phyloP scores from a whole-genome alignment of 169 alveolate genomes.

The Plasmodium vivax region DNA sequence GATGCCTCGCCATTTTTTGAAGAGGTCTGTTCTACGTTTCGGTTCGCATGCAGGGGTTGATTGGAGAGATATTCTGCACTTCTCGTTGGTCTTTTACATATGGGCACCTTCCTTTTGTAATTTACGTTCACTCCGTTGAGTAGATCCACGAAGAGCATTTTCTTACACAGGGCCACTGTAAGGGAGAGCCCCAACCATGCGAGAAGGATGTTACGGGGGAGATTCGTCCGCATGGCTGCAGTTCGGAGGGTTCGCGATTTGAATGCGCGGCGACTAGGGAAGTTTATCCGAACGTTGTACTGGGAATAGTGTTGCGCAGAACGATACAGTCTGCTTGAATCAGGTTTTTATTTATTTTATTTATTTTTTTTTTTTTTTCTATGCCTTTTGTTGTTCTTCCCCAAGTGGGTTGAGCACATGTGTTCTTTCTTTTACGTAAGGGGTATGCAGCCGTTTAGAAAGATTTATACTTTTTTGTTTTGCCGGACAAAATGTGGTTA shows the following conservation, averaged over 20 bases:
- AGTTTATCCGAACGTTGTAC: neutral
- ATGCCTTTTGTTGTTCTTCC: neutral
- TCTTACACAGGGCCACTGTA: constrained; percentile 3
- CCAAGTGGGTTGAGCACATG: neutral
- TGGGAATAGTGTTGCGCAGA: neutral
- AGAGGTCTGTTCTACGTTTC: constrained; percentile 3
- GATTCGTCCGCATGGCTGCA: neutral
- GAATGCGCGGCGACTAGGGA: neutral
- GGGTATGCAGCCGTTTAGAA: neutral
- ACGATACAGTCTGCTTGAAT: neutral
- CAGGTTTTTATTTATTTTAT: neutral
- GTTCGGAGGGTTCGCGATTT: neutral
- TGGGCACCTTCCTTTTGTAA: constrained; percentile 15
- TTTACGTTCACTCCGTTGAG: constrained; percentile 29
- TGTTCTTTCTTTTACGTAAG: neutral
- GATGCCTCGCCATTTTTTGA: neutral
- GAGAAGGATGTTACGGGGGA: neutral
- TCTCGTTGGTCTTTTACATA: constrained; percentile 8
- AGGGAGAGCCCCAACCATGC: neutral
- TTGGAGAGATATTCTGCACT: constrained; percentile 3
- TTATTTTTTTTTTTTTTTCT: neutral
- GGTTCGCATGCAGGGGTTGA: neutral
- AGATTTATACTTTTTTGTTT: neutral
- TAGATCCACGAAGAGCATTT: constrained; percentile 26
- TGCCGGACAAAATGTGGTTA: neutral